Evolutionary conservation across 768 basidiomycete genomes (phyloP).

Genomic region (Boletus eberwhitei): DNA sequence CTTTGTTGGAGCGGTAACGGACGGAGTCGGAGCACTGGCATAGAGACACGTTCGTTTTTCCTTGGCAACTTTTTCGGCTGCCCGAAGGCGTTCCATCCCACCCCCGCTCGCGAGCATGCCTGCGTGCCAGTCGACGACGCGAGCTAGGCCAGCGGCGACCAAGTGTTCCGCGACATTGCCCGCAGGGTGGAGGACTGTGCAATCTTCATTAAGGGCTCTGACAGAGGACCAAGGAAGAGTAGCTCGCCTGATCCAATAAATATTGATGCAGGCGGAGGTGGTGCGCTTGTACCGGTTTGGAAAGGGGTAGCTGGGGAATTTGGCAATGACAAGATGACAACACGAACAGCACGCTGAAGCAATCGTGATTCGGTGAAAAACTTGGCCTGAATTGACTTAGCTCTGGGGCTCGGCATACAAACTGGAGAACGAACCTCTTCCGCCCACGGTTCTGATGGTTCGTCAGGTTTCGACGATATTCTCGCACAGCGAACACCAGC

Average conservation of each 20-base stretch:
- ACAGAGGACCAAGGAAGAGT: neutral
- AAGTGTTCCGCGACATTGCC: slow-evolving; percentile 94
- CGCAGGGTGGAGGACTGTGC: slow-evolving; percentile 77
- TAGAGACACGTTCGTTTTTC: slow-evolving; percentile 71
- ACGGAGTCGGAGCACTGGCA: slow-evolving; percentile 46
- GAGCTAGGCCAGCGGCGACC: slow-evolving; percentile 79
- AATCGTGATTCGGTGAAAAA: slow-evolving; percentile 90
- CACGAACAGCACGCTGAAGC: slow-evolving; percentile 74
- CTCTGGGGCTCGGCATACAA: neutral
- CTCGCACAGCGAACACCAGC: slow-evolving; percentile 80
- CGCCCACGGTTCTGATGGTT: slow-evolving; percentile 76
- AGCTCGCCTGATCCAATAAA: slow-evolving; percentile 82
- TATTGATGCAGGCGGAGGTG: slow-evolving; percentile 69
- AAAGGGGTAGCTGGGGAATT: slow-evolving; percentile 78
- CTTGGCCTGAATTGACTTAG: slow-evolving; percentile 60
- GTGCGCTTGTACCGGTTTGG: slow-evolving; percentile 51
- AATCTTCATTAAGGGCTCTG: neutral
- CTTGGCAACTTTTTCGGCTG: slow-evolving; percentile 78
- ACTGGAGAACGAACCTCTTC: slow-evolving; percentile 67
- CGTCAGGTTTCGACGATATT: slow-evolving; percentile 66
- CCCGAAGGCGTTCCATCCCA: slow-evolving; percentile 83
- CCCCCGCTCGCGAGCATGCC: slow-evolving; percentile 85
- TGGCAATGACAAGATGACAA: slow-evolving; percentile 77
- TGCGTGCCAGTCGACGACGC: slow-evolving; percentile 96
- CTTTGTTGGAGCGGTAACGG: slow-evolving; percentile 39